phyloP scores from a whole-genome alignment of 1,284 basidiomycete species.

The Baeospora myosura region DNA sequence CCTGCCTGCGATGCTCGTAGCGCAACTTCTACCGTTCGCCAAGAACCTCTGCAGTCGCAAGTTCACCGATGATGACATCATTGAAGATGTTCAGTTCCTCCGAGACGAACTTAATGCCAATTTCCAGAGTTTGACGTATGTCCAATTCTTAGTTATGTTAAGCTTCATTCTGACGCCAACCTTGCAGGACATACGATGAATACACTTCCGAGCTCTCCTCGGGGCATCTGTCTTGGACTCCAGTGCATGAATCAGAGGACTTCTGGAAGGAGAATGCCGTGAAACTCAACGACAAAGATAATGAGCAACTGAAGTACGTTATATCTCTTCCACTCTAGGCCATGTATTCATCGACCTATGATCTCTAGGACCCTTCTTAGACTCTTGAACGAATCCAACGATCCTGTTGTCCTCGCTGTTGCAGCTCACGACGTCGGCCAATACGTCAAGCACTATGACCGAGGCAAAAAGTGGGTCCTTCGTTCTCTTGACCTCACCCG shows the following conservation, averaged over 20 bases:
- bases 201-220: constrained; percentile 88
- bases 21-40: constrained; percentile 79
- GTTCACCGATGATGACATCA: constrained; percentile 91
- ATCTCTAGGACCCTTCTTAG: constrained; percentile 59
- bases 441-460: constrained; percentile 86
- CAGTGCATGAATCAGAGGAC: constrained; percentile 90
- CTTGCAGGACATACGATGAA: constrained; percentile 91
- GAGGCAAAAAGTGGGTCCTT: constrained; percentile 75
- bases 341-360: background rate
- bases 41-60: constrained; percentile 82
- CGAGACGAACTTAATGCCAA: constrained; percentile 74
- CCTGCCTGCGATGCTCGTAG: constrained; percentile 87
- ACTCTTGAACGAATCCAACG: constrained; percentile 63
- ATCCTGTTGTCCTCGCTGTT: constrained; percentile 78
- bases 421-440: constrained; percentile 90
- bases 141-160: constrained; percentile 2
- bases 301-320: constrained; percentile 71
- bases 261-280: constrained; percentile 96
- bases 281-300: constrained; percentile 77
- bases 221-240: constrained; percentile 90
- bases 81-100: constrained; percentile 86
- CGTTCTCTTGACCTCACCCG: background rate
- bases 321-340: background rate
- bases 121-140: constrained; percentile 85
- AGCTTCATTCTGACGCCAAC: background rate